Evolutionary conservation across 805 yeast species (phyloP), one percentile per base, ranked within the genome.

Genomic region (Candida silvatica): DNA sequence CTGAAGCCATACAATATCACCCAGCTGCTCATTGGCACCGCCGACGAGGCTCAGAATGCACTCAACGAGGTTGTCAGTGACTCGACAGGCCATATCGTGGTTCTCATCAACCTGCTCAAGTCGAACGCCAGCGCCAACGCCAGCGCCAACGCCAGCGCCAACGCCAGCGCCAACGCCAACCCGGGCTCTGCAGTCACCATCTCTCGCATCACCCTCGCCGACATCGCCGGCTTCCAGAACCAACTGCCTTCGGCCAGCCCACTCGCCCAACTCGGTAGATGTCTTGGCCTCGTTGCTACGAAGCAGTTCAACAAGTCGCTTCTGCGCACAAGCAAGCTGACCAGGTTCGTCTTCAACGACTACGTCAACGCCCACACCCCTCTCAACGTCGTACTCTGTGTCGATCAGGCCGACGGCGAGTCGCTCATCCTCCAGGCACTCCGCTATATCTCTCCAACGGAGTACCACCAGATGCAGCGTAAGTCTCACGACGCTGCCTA

Each of bases 211-310:
- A 66, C 71, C 0, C 49, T 74, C 28, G 71, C 69, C 0, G 78
- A 74, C 42, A 45, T 74, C 15, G 75, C 77, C 2, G 56, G 77
- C 1, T 59, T 72, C 6, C 77, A 73, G 48, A 58, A 7, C 9
- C n/a, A 26, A 7, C 16, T 14, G 6, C 61, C 65, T 34, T 68
- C 71, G 15, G 71, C 72, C 44, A 61, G 61, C 28, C 66, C 74
- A 7, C 51, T 71, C 34, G 64, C 72, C 40, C 68, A 69, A 38
- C 51, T 74, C 7, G 76, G 77, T 5, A 62, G 71, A 36, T 63
- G 73, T 31, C 47, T 74, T 11, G 61, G 63, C 29, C 46, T 64
- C 36, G 63, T 68, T 48, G 54, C 56, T 31, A 52, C 59, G 12
- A 52, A 56, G 31, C 60, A 51, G 37, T 54, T 59, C 40, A 61